A percentile compares a stretch with the other conserved stretches of the same genome.
These are phyloP conservation scores for Smittium mucronatum DNA, from an alignment of 371 early-diverging fungal genomes.

Conservation along the genomic window DNA sequence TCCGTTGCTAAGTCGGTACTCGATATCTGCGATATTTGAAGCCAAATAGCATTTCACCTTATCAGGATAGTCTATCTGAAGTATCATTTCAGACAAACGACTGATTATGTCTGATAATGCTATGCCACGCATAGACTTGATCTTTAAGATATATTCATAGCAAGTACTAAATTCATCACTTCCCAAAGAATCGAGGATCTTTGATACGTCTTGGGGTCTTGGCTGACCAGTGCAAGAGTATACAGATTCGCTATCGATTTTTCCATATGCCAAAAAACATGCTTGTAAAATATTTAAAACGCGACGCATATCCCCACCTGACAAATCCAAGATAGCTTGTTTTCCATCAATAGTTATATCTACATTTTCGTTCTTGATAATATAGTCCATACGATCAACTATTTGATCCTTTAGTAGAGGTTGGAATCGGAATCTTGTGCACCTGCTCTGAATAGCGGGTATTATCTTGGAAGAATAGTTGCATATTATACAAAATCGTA, in stretches of 20 bases:
- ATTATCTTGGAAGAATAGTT: constrained; percentile 98
- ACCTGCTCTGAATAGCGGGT: constrained; percentile 95
- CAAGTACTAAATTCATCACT: constrained; percentile 67
- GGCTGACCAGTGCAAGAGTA: constrained; percentile 89
- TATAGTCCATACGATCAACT: constrained; percentile 51
- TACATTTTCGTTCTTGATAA: constrained; percentile 65
- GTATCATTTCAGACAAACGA: constrained; percentile 50
- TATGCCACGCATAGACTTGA: constrained; percentile 69
- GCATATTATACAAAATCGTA: constrained; percentile 97
- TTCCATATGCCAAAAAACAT: constrained; percentile 68
- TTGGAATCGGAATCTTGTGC: constrained; percentile 94
- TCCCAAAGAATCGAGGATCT: constrained; percentile 65
- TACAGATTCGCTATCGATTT: constrained; percentile 62
- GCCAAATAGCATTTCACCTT: constrained; percentile 49
- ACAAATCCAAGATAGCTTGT: constrained; percentile 60
- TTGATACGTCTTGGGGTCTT: constrained; percentile 69
- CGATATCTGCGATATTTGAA: constrained; percentile 74
- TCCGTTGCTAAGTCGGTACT: constrained; percentile 69
- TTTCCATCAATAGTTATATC: constrained; percentile 70
- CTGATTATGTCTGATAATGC: constrained; percentile 80
- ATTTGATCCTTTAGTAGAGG: constrained; percentile 75
- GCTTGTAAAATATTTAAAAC: constrained; percentile 88
- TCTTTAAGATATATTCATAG: constrained; percentile 47
- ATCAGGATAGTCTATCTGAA: constrained; percentile 51
- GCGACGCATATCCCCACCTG: constrained; percentile 94